Evolutionary conservation across 108 stramenopile genomes (phyloP), one percentile per base, ranked within the genome.

Genomic region (Nannochloropsis salina): DNA sequence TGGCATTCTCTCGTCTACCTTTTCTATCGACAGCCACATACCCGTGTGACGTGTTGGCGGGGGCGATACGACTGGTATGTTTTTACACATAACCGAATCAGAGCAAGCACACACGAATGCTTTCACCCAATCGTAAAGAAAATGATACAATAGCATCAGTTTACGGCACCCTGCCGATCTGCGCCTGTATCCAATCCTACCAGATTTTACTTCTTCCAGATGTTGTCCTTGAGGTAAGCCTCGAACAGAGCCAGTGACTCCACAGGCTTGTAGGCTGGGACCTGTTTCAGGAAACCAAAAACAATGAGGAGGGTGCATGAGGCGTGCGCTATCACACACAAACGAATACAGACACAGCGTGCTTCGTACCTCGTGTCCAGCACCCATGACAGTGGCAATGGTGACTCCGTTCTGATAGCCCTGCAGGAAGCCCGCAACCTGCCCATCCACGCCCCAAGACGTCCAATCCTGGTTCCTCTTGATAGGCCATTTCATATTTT

Each of bases 371-470:
- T 74, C 61, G 61, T 74, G 61, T n/a, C 61, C 61, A 15, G 61
- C 61, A 15, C 61, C 61, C 6, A n/a, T n/a, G 20, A 74, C 61
- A 15, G 61, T 74, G 5, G 61, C 61, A n/a, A 74, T 74, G 20
- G 61, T 74, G 61, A 74, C n/a, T n/a, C 61, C 61, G 6, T 74
- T 74, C 61, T 74, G 61, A n/a, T 74, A 74, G 2, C 61, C 61
- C 8, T 74, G 61, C 61, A 74, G n/a, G 61, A 74, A 74, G 3
- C 61, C 61, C 15, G 61, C 4, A 3, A 84, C 88, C 88, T 88
- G 88, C 42, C 88, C 88, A 15, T 42, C 88, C 41, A 44, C 44
- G 8, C 82, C 82, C 88, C 88, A 88, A 9, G 88, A 42, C 84
- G 81, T 81, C 88, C 88, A 88, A 41, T 44, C 41, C 84, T 81